Conservation (phyloP, 306 rosid genomes). For the Datisca glomerata region DNA sequence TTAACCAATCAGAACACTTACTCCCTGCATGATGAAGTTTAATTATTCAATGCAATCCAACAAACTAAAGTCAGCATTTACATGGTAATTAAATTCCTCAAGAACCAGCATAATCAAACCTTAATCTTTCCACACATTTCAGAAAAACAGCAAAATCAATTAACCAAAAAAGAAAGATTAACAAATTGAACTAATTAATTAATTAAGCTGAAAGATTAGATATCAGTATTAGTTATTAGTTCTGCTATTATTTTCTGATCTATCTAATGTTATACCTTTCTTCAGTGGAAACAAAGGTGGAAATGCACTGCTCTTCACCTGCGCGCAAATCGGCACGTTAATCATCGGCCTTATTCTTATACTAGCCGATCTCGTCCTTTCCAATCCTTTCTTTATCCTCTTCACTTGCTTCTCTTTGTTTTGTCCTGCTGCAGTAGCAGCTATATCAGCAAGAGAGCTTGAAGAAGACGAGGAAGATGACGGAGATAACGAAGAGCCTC, state of each 20-base stretch:
- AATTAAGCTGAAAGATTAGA: neutral
- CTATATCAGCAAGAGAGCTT: constrained; percentile 56
- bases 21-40: no score
- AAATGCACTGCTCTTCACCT: constrained; percentile 59
- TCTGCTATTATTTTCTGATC: constrained; percentile 22
- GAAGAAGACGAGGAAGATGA: constrained; percentile 92
- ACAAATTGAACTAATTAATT: neutral
- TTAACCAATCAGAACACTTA: no score
- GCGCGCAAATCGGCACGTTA: constrained; percentile 90
- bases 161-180: neutral
- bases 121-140: neutral
- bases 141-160: neutral
- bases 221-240: constrained; percentile 4
- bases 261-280: constrained; percentile 75
- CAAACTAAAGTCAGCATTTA: constrained; percentile 65
- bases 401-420: constrained; percentile 46
- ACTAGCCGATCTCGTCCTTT: constrained; percentile 87
- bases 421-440: constrained; percentile 38
- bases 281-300: constrained; percentile 85
- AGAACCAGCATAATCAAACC: neutral
- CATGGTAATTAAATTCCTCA: constrained; percentile 55
- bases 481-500: constrained; percentile 60
- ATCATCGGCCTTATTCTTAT: constrained; percentile 90
- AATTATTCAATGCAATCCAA: no score
- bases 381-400: constrained; percentile 79